A percentile compares a stretch with the other conserved stretches of the same genome.
phyloP scores from a whole-genome alignment of 2,329 filamentous ascomycete species.

The Diatrype stigma region DNA sequence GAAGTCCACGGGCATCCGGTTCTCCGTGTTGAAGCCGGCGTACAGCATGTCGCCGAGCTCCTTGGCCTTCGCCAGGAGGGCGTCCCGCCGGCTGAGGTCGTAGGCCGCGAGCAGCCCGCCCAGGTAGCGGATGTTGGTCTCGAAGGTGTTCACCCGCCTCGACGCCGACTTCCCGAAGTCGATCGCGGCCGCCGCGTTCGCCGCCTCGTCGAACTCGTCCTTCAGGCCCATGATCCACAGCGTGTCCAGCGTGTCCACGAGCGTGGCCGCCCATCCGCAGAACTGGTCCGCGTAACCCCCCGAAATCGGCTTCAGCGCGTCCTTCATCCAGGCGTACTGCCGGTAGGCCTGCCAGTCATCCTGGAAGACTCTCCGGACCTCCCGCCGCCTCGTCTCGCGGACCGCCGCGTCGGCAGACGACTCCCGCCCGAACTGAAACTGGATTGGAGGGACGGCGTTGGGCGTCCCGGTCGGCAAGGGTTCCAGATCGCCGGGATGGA shows the following conservation, averaged over 20 bases:
- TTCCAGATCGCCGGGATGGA: slow-evolving; percentile 19
- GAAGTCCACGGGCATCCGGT: slow-evolving; percentile 43
- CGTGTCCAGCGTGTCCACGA: slow-evolving; percentile 49
- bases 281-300: slow-evolving; percentile 40
- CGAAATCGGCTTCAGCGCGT: slow-evolving; percentile 43
- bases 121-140: slow-evolving; percentile 42
- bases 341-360: slow-evolving; percentile 42
- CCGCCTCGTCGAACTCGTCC: slow-evolving; percentile 44
- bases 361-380: slow-evolving; percentile 32
- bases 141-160: slow-evolving; percentile 36
- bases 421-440: slow-evolving; percentile 28
- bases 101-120: slow-evolving; percentile 38
- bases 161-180: slow-evolving; percentile 41
- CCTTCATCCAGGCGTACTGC: slow-evolving; percentile 43
- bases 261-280: slow-evolving; percentile 46
- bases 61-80: slow-evolving; percentile 37
- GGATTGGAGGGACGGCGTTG: slow-evolving; percentile 29
- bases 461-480: slow-evolving; percentile 19
- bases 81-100: slow-evolving; percentile 33
- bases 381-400: slow-evolving; percentile 27
- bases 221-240: slow-evolving; percentile 47
- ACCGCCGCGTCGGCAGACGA: slow-evolving; percentile 12
- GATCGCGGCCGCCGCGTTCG: slow-evolving; percentile 38
- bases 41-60: slow-evolving; percentile 45
- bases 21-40: slow-evolving; percentile 40